Base-by-base conservation (phyloP, 306 rosid genomes). In the Mimosa pudica region DNA sequence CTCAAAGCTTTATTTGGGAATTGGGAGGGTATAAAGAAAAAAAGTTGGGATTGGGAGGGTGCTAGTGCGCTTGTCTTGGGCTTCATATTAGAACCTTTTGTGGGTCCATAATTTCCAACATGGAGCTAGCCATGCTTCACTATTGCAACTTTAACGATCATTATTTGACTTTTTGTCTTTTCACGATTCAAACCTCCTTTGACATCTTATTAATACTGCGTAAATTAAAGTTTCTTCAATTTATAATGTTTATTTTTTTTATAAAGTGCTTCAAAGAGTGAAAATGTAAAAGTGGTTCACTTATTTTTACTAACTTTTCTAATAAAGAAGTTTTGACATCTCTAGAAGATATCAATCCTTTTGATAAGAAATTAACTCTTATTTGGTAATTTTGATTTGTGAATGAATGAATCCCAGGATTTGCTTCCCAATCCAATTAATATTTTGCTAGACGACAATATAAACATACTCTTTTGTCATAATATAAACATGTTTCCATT, bases 121-220 rank as follows among this genome's bases (percentile, higher is more conserved):
- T 51, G 57, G 16, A 81, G 77, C 46, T 75, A 81, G 77, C 46
- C 77, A 79, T 81, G 80, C 83, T 84, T 33, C 49, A 75, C 79
- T 82, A 20, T 74, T 78, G 81, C 85, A 80, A 75, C 88, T 87
- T 86, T 87, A 82, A 84, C 83, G 82, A 80, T 8, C 73, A 20
- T 36, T 63, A 69, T 70, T 81, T 82, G 83, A 80, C 89, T 70
- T 38, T 79, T 70, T 79, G 84, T 85, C 84, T 68, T 83, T 82
- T 83, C 52, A 11, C 52, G 10, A 48, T 48, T 48, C 52, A 48
- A 48, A 11, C 52, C 52, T 48, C 52, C 52, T 48, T 48, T 48
- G 52, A 48, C 52, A 3, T 48, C 11, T 48, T 48, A 48, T 54
- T 10, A 49, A 10, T 49, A 12, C 4, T 49, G 55, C 55, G 17